A percentile compares a stretch with the other conserved stretches of the same genome.
These are phyloP conservation scores for Ascochyta clinopodiicola DNA, from an alignment of 2,329 filamentous ascomycete species.

Conservation along the genomic window DNA sequence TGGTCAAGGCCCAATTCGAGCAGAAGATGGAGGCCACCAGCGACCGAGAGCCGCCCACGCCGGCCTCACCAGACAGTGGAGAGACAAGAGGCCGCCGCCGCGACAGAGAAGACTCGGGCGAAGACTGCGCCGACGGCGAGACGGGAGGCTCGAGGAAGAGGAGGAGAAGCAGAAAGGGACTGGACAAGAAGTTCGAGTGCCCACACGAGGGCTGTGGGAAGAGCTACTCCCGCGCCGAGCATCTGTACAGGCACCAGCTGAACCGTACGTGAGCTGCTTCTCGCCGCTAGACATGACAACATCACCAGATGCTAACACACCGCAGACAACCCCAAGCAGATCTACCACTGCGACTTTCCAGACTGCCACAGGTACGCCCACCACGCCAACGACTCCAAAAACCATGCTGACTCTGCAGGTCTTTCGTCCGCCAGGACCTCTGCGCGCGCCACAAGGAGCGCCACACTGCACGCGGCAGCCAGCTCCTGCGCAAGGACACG, in stretches of 20 bases:
- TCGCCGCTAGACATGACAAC: not conserved
- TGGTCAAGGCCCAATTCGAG: constrained; percentile 44
- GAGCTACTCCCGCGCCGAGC: constrained; percentile 94
- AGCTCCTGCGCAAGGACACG: constrained; percentile 75
- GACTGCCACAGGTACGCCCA: constrained; percentile 69
- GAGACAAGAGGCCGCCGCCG: constrained; percentile 48
- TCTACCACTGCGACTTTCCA: constrained; percentile 90
- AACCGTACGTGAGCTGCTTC: constrained; percentile 71
- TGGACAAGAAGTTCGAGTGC: constrained; percentile 76
- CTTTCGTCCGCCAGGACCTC: constrained; percentile 92
- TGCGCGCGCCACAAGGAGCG: constrained; percentile 70
- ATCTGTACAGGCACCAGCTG: constrained; percentile 93
- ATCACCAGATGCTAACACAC: constrained; percentile 17
- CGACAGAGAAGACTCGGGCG: constrained; percentile 42
- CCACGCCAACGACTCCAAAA: too few species aligned
- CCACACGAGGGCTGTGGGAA: constrained; percentile 88
- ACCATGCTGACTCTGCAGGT: constrained; percentile 50
- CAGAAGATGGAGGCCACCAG: constrained; percentile 44
- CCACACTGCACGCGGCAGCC: constrained; percentile 70
- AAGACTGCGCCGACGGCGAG: constrained; percentile 33
- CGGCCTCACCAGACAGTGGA: constrained; percentile 44
- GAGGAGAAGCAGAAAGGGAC: constrained; percentile 75
- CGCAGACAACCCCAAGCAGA: constrained; percentile 88
- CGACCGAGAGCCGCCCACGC: constrained; percentile 39
- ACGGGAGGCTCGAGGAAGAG: constrained; percentile 59